These are phyloP conservation scores for Paracorniculantispora psalliotae DNA, from an alignment of 2,329 filamentous ascomycete species.

Conservation along the genomic window DNA sequence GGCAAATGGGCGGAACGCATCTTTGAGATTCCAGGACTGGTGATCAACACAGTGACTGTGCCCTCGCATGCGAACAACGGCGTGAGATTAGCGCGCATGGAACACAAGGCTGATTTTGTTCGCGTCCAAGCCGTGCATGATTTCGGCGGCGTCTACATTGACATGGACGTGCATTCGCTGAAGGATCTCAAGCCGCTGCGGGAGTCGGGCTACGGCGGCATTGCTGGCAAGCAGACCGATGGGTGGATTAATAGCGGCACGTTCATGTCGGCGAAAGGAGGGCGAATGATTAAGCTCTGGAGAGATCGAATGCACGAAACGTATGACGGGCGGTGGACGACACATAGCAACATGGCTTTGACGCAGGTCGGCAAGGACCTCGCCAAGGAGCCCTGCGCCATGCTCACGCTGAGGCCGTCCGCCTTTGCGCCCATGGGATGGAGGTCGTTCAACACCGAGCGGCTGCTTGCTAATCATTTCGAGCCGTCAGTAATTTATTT, in stretches of 20 bases:
- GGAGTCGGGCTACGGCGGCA: conserved; percentile 12
- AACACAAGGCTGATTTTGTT: conserved; percentile 21
- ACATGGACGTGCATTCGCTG: conserved; percentile 19
- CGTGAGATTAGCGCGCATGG: conserved; percentile 13
- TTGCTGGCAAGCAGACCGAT: conserved; percentile 17
- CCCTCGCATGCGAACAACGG: conserved; percentile 18
- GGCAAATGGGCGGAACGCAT: conserved; percentile 23
- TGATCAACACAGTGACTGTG: conserved; percentile 28
- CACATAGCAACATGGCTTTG: conserved; percentile 24
- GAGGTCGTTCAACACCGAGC: conserved; percentile 8
- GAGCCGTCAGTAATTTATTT: conserved; percentile 4
- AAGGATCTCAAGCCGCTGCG: conserved; percentile 15
- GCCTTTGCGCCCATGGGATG: conserved; percentile 23
- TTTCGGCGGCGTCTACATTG: conserved; percentile 21
- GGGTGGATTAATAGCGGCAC: conserved; percentile 21
- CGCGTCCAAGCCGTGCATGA: conserved; percentile 19
- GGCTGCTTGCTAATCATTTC: conserved; percentile 18
- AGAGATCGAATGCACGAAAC: conserved; percentile 22
- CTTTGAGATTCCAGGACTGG: conserved; percentile 19
- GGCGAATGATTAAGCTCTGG: conserved; percentile 19
- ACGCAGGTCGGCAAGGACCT: conserved; percentile 43
- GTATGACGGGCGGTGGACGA: conserved; percentile 25
- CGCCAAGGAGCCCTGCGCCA: conserved; percentile 19
- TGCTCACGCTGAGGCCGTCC: conserved; percentile 22
- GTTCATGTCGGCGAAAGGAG: conserved; percentile 20